Evolutionary conservation across 1,284 basidiomycete genomes (phyloP), one percentile per base, ranked within the genome.

Genomic region (Ustilago trichophora): DNA sequence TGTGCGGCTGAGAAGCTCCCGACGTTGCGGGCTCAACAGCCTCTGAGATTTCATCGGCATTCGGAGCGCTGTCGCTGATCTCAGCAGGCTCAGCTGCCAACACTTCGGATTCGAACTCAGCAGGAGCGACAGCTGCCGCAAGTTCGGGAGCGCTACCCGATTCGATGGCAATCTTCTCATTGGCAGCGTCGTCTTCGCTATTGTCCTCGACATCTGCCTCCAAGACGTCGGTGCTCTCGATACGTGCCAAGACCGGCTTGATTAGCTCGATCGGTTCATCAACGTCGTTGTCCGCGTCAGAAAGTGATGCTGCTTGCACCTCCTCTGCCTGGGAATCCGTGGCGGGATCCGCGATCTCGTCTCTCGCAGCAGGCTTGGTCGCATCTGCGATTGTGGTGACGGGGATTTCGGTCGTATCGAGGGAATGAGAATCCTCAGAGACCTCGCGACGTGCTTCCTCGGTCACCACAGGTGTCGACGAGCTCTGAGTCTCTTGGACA

Each of bases 191-290:
- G 4, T 68, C 49, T 21, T 58, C 65, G 46, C 50, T 60, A 31
- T 68, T 62, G 46, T 68, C 65, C 34, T 68, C 58, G 25, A 68
- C 41, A 25, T 68, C 65, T 34, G 54, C 65, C 32, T 68, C 65
- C 3, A 57, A 27, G 6, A 50, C 50, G 41, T 60, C 57, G 15
- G 52, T 67, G 52, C 64, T 60, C n/a, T 60, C 57, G 40, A 54
- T 35, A 11, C 49, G 53, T 18, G 24, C 25, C 43, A 53, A 33
- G 25, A 37, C 26, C 3, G 53, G 53, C 31, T 49, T 41, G 29
- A 4, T 38, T 3, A 37, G 37, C 18, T 47, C 33, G 27, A 27
- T 13, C 21, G 22, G 9, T 13, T 22, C 29, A 4, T 44, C 26
- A 0, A n/a, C 13, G 1, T 40, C 36, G 5, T 31, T 31, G 4